Evolutionary conservation across 2,329 filamentous ascomycete genomes (phyloP).

Genomic region (Pseudogymnoascus sp.): DNA sequence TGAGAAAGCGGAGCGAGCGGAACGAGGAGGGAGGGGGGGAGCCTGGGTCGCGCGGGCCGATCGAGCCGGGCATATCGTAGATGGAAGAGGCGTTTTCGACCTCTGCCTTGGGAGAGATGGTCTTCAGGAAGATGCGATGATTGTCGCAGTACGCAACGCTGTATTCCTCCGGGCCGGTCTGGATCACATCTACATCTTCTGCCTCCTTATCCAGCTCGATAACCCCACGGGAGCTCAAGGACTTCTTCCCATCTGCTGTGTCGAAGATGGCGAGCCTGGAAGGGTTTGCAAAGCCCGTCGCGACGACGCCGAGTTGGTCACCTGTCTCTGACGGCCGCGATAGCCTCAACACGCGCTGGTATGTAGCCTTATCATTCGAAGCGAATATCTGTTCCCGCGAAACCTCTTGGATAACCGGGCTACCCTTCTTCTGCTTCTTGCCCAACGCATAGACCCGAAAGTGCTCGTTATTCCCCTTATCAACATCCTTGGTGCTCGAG

Average conservation of each 20-base stretch:
- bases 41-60: slow-evolving; percentile 29
- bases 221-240: slow-evolving; percentile 40
- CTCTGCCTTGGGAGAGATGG: slow-evolving; percentile 29
- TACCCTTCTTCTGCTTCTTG: slow-evolving; percentile 27
- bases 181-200: slow-evolving; percentile 62
- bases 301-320: slow-evolving; percentile 65
- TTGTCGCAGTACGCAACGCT: slow-evolving; percentile 73
- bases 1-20: slow-evolving; percentile 51
- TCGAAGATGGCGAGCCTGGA: slow-evolving; percentile 77
- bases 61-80: slow-evolving; percentile 46
- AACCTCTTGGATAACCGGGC: slow-evolving; percentile 40
- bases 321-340: slow-evolving; percentile 41
- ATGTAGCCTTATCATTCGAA: slow-evolving; percentile 41
- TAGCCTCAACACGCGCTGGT: slow-evolving; percentile 52
- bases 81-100: slow-evolving; percentile 42
- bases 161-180: slow-evolving; percentile 54
- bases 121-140: slow-evolving; percentile 57
- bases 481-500: slow-evolving; percentile 62
- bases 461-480: slow-evolving; percentile 74
- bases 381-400: slow-evolving; percentile 46
- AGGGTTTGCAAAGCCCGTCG: slow-evolving; percentile 67
- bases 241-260: slow-evolving; percentile 46
- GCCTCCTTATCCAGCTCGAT: slow-evolving; percentile 49
- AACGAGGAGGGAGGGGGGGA: slow-evolving; percentile 41
- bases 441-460: slow-evolving; percentile 65